phyloP scores from a whole-genome alignment of 1,284 basidiomycete species.

The Papiliotrema laurentii region DNA sequence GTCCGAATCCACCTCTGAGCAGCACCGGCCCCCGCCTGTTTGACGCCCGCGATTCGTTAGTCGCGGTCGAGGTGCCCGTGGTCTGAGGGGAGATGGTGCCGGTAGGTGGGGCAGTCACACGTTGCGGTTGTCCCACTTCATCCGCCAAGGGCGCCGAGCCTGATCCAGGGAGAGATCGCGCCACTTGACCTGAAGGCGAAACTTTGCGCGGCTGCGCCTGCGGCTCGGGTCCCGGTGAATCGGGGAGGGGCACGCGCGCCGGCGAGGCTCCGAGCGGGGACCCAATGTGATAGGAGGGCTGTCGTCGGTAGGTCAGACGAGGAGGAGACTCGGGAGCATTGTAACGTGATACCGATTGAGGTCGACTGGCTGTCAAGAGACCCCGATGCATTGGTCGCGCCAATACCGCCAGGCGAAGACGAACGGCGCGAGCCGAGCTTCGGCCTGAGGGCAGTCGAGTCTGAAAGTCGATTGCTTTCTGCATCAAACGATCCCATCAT shows the following conservation, averaged over 20 bases:
- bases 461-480: no score
- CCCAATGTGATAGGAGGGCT: constrained; percentile 10
- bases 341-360: not conserved
- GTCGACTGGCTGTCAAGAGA: constrained; percentile 16
- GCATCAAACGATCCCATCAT: constrained; percentile 40
- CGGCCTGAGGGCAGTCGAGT: no score
- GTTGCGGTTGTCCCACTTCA: constrained; percentile 11
- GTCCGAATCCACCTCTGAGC: constrained; percentile 45
- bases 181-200: constrained; percentile 4
- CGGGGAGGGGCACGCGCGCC: not conserved
- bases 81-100: constrained; percentile 30
- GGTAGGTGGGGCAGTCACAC: constrained; percentile 1
- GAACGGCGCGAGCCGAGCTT: no score
- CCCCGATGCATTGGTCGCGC: constrained; percentile 12
- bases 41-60: constrained; percentile 7
- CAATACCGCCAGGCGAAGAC: no score
- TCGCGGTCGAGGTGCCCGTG: constrained; percentile 18
- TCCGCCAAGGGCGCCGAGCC: constrained; percentile 10
- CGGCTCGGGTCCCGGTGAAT: not conserved
- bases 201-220: not conserved
- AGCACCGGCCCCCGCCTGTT: constrained; percentile 40
- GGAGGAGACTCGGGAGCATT: not conserved
- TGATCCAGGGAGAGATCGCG: constrained; percentile 24
- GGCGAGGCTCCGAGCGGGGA: constrained; percentile 9
- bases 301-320: constrained; percentile 10